Conservation (phyloP, 768 basidiomycete species). For the Podaxis sp. region DNA sequence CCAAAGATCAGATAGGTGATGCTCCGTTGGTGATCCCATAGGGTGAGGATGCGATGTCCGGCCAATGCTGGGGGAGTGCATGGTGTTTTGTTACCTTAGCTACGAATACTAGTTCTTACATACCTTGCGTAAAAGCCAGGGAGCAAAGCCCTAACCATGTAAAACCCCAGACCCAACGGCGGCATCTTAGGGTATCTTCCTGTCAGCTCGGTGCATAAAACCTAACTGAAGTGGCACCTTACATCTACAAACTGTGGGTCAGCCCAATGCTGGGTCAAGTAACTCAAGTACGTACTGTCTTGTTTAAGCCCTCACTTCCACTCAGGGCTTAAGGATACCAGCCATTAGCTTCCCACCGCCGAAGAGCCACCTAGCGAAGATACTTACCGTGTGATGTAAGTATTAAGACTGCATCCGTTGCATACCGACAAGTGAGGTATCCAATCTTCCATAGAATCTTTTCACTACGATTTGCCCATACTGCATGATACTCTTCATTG, state of each 20-base stretch:
- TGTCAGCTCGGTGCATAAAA: neutral
- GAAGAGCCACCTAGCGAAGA: neutral
- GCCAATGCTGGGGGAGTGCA: neutral
- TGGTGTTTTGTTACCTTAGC: neutral
- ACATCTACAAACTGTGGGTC: neutral
- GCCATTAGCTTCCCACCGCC: neutral
- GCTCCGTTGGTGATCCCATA: constrained; percentile 8
- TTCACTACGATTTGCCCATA: constrained; percentile 1
- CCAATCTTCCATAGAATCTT: neutral
- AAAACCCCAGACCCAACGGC: constrained; percentile 4
- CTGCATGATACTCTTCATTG: constrained; percentile 6
- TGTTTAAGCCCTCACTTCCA: constrained; percentile 1
- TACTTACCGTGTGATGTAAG: constrained; percentile 7
- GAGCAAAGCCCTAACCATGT: neutral
- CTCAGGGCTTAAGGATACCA: neutral
- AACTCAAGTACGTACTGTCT: neutral
- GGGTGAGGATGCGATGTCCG: constrained; percentile 3
- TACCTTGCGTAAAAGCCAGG: constrained; percentile 4
- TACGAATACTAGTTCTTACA: neutral
- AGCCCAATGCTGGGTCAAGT: neutral
- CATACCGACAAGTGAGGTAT: constrained; percentile 2
- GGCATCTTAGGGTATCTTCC: neutral
- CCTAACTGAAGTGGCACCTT: neutral
- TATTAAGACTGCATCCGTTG: neutral
- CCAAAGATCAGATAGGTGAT: neutral